Evolutionary conservation across 192 early-diverging fungal species (phyloP), one percentile per base, ranked within the genome.

Genomic region (Coemansia sp.): DNA sequence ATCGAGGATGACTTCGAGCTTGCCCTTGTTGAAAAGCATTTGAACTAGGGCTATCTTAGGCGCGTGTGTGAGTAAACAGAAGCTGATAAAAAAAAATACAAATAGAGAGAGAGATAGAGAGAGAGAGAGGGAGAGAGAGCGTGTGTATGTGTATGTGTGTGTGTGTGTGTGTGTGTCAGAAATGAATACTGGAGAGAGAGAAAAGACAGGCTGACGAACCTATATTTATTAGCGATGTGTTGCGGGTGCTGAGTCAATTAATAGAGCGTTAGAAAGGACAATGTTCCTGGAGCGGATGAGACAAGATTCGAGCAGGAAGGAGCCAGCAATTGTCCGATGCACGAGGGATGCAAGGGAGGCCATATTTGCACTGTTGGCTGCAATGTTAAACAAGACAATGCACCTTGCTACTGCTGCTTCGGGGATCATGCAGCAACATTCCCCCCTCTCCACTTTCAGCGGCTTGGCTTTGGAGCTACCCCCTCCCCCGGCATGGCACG

Each of bases 1-100:
- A 25, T 83, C 75, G 42, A 64, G 76, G 32, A 77, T 72, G 48
- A 83, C 41, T 21, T 73, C 69, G 34, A 83, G 73, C 64, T 59
- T 69, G 53, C 74, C 71, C 48, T 72, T 71, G 31, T 63, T 66
- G 53, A 74, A 74, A 8, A 77, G 34, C 80, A 77, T 82, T 63
- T 42, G 9, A 31, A 6, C 34, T 4, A 45, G 42, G 23, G 42
- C 29, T 41, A 15, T 31, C 29, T 23, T 32, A 9, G 44, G 62
- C 15, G 39, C n/a, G 17, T 7, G 31, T 12, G 48, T 34, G 53
- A n/a, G 37, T n/a, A 14, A 17, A 17, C 21, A 41, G 25, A 38
- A 57, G 36, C 23, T 34, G 53, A 29, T 23, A 23, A 64, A 1
- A 23, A 64, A 1, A 58, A 58, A 31, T 32, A 58, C 14, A 58